Evolutionary conservation across 306 rosid species (phyloP), one percentile per base, ranked within the genome.

Genomic region (Castanea mollissima): DNA sequence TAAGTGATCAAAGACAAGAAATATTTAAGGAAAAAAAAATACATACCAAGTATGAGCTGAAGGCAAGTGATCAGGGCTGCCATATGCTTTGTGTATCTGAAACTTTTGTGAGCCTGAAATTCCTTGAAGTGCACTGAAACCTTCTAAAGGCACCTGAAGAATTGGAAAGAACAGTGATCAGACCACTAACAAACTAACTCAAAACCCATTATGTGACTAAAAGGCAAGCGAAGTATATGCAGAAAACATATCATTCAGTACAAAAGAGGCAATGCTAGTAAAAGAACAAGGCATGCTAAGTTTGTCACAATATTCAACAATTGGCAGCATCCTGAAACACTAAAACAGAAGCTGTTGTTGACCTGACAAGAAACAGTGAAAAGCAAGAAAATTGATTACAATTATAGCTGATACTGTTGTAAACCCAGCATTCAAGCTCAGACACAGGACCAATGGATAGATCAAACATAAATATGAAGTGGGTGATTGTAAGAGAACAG

Each of bases 31-130:
- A 29, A 67, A 4, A 23, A 23, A 46, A 38, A 41, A 11, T 93
- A 96, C 98, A 11, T 93, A 96, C 99, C 99, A 96, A 54, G 99
- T 96, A 81, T 96, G 99, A 74, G 99, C 99, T 82, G 99, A 96
- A 55, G 99, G 99, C 86, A 96, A 89, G 86, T 96, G 99, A 76
- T 91, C 88, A 35, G 92, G 90, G 81, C 99, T 96, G 72, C 99
- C 99, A 57, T 96, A 96, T 8, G 99, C 99, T 80, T 90, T 96
- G 89, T 96, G 99, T 87, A 96, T 96, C 88, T 96, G 99, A 85
- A 96, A 96, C 88, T 89, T 96, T 72, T 96, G 99, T 27, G 96
- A 89, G 82, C 99, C 99, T 59, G 99, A 96, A 75, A 96, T 96
- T 76, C 99, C 99, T 86, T 96, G 99, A 44, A 96, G 97, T 60